phyloP scores from a whole-genome alignment of 164 flowering plant species.

The Aristolochia fimbriata region DNA sequence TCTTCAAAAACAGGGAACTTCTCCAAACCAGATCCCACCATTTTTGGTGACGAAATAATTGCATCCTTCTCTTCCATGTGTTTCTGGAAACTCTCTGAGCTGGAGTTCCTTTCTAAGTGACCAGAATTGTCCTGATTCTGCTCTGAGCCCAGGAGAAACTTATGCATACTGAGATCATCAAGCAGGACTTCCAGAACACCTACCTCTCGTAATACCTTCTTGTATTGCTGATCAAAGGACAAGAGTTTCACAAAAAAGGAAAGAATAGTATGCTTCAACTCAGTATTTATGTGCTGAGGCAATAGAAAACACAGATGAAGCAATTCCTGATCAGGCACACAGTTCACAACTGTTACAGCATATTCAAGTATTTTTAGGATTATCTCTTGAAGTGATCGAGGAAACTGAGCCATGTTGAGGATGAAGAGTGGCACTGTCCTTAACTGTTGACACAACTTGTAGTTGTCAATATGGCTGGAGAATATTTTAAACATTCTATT shows the following conservation, averaged over 20 bases:
- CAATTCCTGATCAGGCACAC: slow-evolving; percentile 96
- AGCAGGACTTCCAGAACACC: slow-evolving; percentile 89
- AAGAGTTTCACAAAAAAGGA: slow-evolving; percentile 91
- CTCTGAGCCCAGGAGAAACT: slow-evolving; percentile 60
- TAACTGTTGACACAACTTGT: slow-evolving; percentile 83
- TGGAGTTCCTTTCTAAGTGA: slow-evolving; percentile 44
- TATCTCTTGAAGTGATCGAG: slow-evolving; percentile 73
- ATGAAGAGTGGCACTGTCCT: slow-evolving; percentile 93
- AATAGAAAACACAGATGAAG: slow-evolving; percentile 92
- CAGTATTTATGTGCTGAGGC: slow-evolving; percentile 85
- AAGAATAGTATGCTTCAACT: slow-evolving; percentile 74
- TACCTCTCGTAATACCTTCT: slow-evolving; percentile 92
- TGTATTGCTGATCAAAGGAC: slow-evolving; percentile 97
- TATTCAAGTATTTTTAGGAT: slow-evolving; percentile 94
- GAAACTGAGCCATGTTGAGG: slow-evolving; percentile 86
- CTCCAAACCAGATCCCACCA: slow-evolving; percentile 69
- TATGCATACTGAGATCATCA: slow-evolving; percentile 88
- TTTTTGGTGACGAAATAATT: slow-evolving; percentile 81
- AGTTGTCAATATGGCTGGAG: slow-evolving; percentile 93
- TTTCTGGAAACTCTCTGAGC: slow-evolving; percentile 73
- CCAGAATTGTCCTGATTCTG: slow-evolving; percentile 25
- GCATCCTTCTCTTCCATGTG: slow-evolving; percentile 71
- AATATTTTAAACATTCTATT: slow-evolving; percentile 93
- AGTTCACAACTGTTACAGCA: slow-evolving; percentile 97
- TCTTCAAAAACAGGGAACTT: slow-evolving; percentile 75